Evolutionary conservation across 2,329 filamentous ascomycete species (phyloP), one percentile per base, ranked within the genome.

Genomic region (Fusarium odoratissimum): DNA sequence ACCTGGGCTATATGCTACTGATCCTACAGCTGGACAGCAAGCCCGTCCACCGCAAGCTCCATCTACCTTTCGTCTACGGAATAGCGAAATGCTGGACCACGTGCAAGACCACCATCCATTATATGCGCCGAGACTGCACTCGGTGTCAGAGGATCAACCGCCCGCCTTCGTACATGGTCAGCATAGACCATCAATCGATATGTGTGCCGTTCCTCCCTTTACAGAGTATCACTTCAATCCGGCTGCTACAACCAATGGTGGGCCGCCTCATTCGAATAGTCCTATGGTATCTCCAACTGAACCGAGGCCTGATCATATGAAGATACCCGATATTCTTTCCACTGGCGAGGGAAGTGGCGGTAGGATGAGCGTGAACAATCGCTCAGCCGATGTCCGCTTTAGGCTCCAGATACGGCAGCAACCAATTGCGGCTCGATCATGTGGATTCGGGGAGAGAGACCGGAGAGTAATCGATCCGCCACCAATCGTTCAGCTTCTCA

Each of bases 391-490:
- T 51, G 75, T 79, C n/a, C 52, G 55, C 14, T 83, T 83, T 63
- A 72, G 66, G 9, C 75, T 83, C 8, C 75, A 49, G 21, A 89
- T 95, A 69, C 91, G 93, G 55, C 93, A 96, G 80, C 93, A 95
- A 77, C 93, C 93, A 13, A 86, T 90, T 23, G 93, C 93, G 2
- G 93, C 93, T 59, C 87, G 93, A 74, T 93, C 93, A 45, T 96
- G 93, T 77, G 93, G 93, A 3, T 95, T 95, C 79, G 93, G 93
- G 67, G 93, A 95, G 81, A 87, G 93, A 72, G 93, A 96, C 78
- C 89, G 93, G 42, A 88, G 93, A 69, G 93, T 95, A 21, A 93
- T 96, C 71, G 93, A 96, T 78, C 93, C 93, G 44, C 93, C 93
- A 5, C 93, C 93, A 19, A 95, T 96, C 77, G 88, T 96, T 28